Base-by-base conservation (phyloP, 805 yeast genomes). In the Myxozyma sirexii region DNA sequence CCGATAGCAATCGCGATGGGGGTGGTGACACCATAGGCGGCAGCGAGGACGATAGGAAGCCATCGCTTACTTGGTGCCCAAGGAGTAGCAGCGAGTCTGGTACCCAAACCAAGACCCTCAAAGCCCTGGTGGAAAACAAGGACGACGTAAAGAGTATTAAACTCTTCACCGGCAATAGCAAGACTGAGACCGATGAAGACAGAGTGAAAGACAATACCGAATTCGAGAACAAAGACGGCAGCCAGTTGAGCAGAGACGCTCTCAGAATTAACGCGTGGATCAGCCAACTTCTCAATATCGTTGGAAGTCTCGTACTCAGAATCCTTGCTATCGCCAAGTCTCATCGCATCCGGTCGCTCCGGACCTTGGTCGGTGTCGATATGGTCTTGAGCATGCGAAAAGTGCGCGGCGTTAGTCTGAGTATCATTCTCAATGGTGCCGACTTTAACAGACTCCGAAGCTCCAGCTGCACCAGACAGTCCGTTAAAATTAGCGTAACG, bases 171-270 rank as follows among this genome's bases (percentile, higher is more conserved):
- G 3, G 94, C 78, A 17, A 87, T 87, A 1, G 94, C 88, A 47
- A 89, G 77, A 0, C 94, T 80, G 53, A 90, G 77, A 26, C 96
- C 96, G 57, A 90, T 81, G 68, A 90, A 88, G 2, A 90, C 82
- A 2, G 96, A 90, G 74, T 90, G 96, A 78, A 89, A 87, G 33
- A 90, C 74, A 45, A 90, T 80, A 69, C 96, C 96, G 65, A 87
- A 86, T 71, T 89, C 96, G 60, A 87, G 77, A 15, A 85, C 79
- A 46, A 84, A 71, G 50, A 84, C 77, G 1, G 82, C 80, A 39
- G 74, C 73, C 49, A 80, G 64, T 67, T 60, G 64, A 12, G 65
- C 65, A 17, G 57, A 7, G 7, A 60, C 46, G 24, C 54, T 44
- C 42, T 60, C 64, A 1, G 59, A 17, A n/a, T 12, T 13, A n/a